Conservation (phyloP, 2,329 filamentous ascomycete species). For the Teratosphaeriaceae sp. region DNA sequence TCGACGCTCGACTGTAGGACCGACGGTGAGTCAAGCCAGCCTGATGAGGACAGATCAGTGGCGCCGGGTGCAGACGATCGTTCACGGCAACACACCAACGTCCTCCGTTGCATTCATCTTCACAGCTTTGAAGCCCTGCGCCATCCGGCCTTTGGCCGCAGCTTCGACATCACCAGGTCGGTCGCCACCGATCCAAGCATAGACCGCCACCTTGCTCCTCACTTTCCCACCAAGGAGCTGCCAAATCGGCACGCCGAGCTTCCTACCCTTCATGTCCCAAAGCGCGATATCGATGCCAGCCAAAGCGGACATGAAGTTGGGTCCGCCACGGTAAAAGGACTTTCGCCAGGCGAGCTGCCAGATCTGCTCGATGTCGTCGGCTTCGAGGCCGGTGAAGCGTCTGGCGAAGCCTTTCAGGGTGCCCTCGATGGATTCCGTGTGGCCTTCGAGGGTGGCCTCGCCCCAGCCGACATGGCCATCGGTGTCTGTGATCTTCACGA, state of each 20-base stretch:
- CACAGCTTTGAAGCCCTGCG: slow-evolving; percentile 58
- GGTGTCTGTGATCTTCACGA: slow-evolving; percentile 68
- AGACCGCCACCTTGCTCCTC: slow-evolving; percentile 62
- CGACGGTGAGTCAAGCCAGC: slow-evolving; percentile 67
- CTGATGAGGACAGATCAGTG: not conserved
- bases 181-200: slow-evolving; percentile 74
- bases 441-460: slow-evolving; percentile 67
- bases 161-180: slow-evolving; percentile 58
- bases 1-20: slow-evolving; percentile 58
- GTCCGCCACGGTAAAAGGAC: slow-evolving; percentile 70
- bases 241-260: slow-evolving; percentile 7
- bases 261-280: slow-evolving; percentile 62
- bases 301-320: slow-evolving; percentile 73
- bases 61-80: too few species aligned
- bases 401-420: slow-evolving; percentile 60
- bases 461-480: slow-evolving; percentile 63
- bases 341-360: slow-evolving; percentile 66
- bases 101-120: slow-evolving; percentile 81
- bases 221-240: slow-evolving; percentile 64
- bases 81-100: slow-evolving; percentile 39
- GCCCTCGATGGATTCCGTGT: slow-evolving; percentile 67
- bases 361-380: slow-evolving; percentile 72
- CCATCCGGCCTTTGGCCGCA: slow-evolving; percentile 44
- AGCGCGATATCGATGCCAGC: slow-evolving; percentile 73
- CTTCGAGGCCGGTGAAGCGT: slow-evolving; percentile 59